These are phyloP conservation scores for Cynanchum wilfordii DNA, from an alignment of 257 asterid species.

Conservation along the genomic window DNA sequence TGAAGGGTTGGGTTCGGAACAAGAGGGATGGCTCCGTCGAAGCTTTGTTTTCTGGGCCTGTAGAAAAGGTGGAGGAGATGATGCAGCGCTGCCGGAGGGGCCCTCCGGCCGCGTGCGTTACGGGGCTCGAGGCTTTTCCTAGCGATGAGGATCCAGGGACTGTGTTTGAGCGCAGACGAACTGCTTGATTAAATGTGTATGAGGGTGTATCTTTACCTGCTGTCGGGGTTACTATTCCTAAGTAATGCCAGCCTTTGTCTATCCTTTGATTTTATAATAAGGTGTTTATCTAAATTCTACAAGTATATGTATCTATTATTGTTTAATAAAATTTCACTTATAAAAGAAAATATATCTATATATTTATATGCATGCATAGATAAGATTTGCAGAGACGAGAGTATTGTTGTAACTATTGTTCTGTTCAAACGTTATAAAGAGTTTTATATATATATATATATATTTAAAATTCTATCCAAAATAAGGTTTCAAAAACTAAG, in stretches of 20 bases:
- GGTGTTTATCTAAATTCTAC: background rate
- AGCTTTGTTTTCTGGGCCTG: constrained; percentile 69
- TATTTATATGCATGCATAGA: background rate
- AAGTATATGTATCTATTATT: background rate
- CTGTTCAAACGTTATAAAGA: too few relatives aligned
- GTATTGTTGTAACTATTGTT: background rate
- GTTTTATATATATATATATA: too few relatives aligned
- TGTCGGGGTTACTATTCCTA: background rate
- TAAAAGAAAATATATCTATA: too few relatives aligned
- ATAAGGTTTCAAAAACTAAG: too few relatives aligned
- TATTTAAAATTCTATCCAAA: too few relatives aligned
- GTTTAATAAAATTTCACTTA: too few relatives aligned
- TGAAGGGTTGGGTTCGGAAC: constrained; percentile 96
- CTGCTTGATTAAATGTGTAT: constrained; percentile 40
- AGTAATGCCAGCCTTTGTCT: background rate
- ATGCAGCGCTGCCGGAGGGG: constrained; percentile 95
- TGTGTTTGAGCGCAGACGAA: constrained; percentile 60
- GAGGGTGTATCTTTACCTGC: background rate
- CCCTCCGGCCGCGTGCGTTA: constrained; percentile 75
- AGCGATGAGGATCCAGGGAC: constrained; percentile 66
- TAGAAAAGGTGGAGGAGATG: constrained; percentile 79
- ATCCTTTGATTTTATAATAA: background rate
- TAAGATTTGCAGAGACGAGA: background rate
- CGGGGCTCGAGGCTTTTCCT: constrained; percentile 59
- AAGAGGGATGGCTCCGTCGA: constrained; percentile 84